Conservation (phyloP, 2,329 filamentous ascomycete species). For the Diaporthe eres region DNA sequence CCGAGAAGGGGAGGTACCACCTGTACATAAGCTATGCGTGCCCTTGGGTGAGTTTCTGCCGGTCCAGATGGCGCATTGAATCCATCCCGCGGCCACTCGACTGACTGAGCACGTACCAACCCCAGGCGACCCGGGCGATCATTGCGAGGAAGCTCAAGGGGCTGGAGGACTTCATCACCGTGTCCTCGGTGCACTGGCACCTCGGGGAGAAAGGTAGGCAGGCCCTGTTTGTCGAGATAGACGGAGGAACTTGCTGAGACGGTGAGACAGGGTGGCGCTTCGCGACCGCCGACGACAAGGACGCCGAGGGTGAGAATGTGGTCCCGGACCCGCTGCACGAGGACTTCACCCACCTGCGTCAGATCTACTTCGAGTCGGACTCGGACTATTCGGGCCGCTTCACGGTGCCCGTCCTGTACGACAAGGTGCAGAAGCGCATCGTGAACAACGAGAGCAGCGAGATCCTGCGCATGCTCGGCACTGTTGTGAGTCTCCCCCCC, state of each 20-base stretch:
- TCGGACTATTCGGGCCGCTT: slow-evolving; percentile 82
- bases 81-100: neutral
- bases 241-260: neutral
- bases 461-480: slow-evolving; percentile 91
- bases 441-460: slow-evolving; percentile 95
- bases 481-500: slow-evolving; percentile 75
- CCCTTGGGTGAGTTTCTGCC: slow-evolving; percentile 76
- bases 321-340: slow-evolving; percentile 79
- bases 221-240: too few relatives aligned
- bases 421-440: slow-evolving; percentile 81
- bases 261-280: slow-evolving; percentile 83
- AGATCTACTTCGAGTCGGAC: slow-evolving; percentile 85
- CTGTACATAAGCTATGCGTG: slow-evolving; percentile 96
- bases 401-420: slow-evolving; percentile 89
- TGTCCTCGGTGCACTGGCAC: slow-evolving; percentile 93
- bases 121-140: slow-evolving; percentile 82
- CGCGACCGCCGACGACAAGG: slow-evolving; percentile 71
- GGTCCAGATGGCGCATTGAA: too few relatives aligned
- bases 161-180: slow-evolving; percentile 84
- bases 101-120: neutral
- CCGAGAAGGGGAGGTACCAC: slow-evolving; percentile 93
- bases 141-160: slow-evolving; percentile 94
- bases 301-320: slow-evolving; percentile 72
- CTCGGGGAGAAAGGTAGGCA: slow-evolving; percentile 70
- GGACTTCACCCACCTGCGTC: slow-evolving; percentile 76